Base-by-base conservation (phyloP, 352 stramenopile genomes). In the Phytophthora pinifolia region DNA sequence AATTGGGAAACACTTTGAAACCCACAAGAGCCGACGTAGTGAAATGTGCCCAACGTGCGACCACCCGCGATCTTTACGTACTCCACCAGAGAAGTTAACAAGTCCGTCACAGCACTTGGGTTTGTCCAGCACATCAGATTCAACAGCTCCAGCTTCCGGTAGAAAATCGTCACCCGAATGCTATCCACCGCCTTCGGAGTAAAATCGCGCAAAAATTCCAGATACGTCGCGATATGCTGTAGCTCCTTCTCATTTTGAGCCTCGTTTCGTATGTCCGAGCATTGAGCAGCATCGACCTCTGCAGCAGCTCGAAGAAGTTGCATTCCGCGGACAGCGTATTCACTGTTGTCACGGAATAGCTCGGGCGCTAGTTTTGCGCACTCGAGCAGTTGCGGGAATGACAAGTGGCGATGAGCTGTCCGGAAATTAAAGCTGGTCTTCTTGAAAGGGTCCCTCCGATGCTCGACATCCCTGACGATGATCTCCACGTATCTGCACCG, bases 391-490 rank as follows among this genome's bases (percentile, higher is more conserved):
- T 83, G 72, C 13, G 63, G 18, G 13, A 81, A 54, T 3, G 72
- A 72, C 35, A 86, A 55, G 25, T 46, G 43, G 6, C 18, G 33
- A 50, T 85, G 74, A 4, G 36, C 74, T 45, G 52, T n/a, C 0
- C 72, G 60, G 18, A 63, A 74, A 10, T 65, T 67, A 37, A 82
- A 82, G 18, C 44, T 62, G 42, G 44, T 52, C 15, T 60, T 54
- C 15, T 46, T 46, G 38, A 39, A 13, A 6, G 10, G 7, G 10
- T 59, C 33, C 13, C 42, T 50, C 30, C 46, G 46, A 14, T 55
- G 52, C 17, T 58, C 57, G 10, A 81, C 36, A 46, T 84, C 74
- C 54, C 73, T 64, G 27, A 79, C 39, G n/a, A 84, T 66, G 18
- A 79, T 20, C 31, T 74, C 70, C 20, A 65, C 22, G 47, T 65